Base-by-base conservation (phyloP, 2,329 filamentous ascomycete genomes). In the Leptographium flavum region DNA sequence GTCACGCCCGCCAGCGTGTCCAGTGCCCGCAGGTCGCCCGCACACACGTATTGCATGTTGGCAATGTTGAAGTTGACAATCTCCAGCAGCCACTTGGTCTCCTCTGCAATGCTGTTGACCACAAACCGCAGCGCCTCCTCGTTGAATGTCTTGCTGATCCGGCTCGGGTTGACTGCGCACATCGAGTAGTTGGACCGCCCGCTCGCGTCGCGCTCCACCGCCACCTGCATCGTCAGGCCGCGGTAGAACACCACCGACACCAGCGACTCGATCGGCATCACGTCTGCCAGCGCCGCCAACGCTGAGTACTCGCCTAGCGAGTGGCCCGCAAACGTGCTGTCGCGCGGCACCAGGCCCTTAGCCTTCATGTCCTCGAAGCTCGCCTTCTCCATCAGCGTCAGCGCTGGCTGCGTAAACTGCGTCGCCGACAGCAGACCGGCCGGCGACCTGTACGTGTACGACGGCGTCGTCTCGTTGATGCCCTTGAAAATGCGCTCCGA, bases 401-500 rank as follows among this genome's bases (percentile, higher is more conserved):
- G 71, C 42, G 92, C 92, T 30, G 92, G 92, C 66, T 98, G 92
- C 0, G 92, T 98, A 71, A 98, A 98, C 61, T 98, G 92, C 5
- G 92, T 98, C 4, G 93, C 92, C 32, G 92, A 98, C 33, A 98
- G 75, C 45, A 98, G 76, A 57, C 92, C 92, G 3, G 86, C 93
- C 2, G 92, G 92, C 13, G 92, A 98, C 48, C 84, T 79, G 73
- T 96, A 98, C 2, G 92, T 98, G 73, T 98, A 98, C 0, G 85
- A 96, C 6, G 84, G 85, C 2, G 90, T 96, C 60, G 74, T 81
- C 67, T 96, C 92, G 57, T 83, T 77, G 56, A 98, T 88, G 58
- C 94, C 88, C 71, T 98, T 96, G 76, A 98, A 98, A 60, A 98
- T 98, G 68, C 90, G 94, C 73, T 98, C 92, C 0, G 92, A 95